Base-by-base conservation (phyloP, 768 basidiomycete genomes). In the Asterophora lycoperdoides region DNA sequence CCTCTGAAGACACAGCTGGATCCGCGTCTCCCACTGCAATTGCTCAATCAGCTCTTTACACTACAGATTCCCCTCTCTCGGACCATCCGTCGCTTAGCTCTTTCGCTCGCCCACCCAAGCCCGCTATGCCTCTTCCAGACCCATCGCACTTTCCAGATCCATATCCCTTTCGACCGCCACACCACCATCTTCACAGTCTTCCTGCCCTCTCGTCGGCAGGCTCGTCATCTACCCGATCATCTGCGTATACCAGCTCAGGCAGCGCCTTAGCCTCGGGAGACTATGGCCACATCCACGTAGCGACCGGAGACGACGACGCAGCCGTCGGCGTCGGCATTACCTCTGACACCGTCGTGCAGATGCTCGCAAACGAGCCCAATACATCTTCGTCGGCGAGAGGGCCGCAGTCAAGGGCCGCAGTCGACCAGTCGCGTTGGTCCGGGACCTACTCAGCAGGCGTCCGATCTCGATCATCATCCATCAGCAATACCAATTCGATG, bases 171-270 rank as follows among this genome's bases (percentile, higher is more conserved):
- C 78, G 79, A 35, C 67, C 72, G 8, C 78, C 70, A 5, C 79
- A 73, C 43, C 68, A 76, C 37, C 67, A 71, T 46, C 69, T 74
- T n/a, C 67, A 71, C 32, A 70, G 68, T 42, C 66, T 69, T 29
- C 84, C 83, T 3, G 72, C 82, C 13, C 79, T 87, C 46, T 88
- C 86, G 2, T 85, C 85, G 4, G 77, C 78, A 35, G 79, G 80
- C 38, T 86, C 89, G 0, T 84, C 85, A 19, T 88, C 86, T 4
- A 80, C 84, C 6, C 77, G 87, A 42, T 89, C 88, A 7, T 86
- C 86, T 4, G 86, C 87, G 4, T 89, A 89, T 61, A 85, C 86
- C 18, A 84, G 77, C 65, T 80, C 81, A 15, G 84, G 83, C 46
- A 84, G 83, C 64, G 74, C 77, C 15, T 63, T 79, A 37, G 69